Conservation (phyloP, 208 protist species). For the Leishmania tropica region DNA sequence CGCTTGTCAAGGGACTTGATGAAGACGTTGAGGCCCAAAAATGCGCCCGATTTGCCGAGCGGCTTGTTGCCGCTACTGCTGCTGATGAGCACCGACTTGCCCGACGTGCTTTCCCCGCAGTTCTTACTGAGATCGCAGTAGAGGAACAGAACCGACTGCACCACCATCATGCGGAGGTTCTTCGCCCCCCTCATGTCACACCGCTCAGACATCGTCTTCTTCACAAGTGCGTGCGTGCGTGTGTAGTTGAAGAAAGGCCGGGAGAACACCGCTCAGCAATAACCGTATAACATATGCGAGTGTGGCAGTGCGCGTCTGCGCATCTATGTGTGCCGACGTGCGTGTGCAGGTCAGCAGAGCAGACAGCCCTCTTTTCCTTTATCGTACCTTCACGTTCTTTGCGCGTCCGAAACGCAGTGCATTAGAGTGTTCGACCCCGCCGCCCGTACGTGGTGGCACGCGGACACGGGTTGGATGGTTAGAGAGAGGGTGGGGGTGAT, state of each 20-base stretch:
- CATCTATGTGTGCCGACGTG: background rate
- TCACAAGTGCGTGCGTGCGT: background rate
- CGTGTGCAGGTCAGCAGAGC: background rate
- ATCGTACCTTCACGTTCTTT: background rate
- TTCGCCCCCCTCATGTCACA: conserved; percentile 43
- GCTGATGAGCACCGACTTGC: conserved; percentile 76
- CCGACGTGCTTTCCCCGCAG: conserved; percentile 58
- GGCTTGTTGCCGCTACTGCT: conserved; percentile 78
- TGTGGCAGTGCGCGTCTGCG: background rate
- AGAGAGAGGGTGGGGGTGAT: background rate
- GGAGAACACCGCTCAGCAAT: background rate
- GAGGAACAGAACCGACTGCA: conserved; percentile 42
- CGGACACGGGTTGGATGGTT: background rate
- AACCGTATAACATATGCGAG: background rate
- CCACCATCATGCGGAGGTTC: conserved; percentile 55
- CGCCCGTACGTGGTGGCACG: background rate
- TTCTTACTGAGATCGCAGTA: conserved; percentile 66
- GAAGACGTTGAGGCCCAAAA: conserved; percentile 83
- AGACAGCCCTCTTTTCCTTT: background rate
- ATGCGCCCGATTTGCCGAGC: conserved; percentile 68
- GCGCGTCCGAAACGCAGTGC: background rate
- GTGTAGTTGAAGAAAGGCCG: background rate
- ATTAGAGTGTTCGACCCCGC: background rate
- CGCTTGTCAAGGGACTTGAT: conserved; percentile 49
- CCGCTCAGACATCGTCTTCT: conserved; percentile 5